These are phyloP conservation scores for Globisporangium splendens DNA, from an alignment of 352 stramenopile species.

Conservation along the genomic window DNA sequence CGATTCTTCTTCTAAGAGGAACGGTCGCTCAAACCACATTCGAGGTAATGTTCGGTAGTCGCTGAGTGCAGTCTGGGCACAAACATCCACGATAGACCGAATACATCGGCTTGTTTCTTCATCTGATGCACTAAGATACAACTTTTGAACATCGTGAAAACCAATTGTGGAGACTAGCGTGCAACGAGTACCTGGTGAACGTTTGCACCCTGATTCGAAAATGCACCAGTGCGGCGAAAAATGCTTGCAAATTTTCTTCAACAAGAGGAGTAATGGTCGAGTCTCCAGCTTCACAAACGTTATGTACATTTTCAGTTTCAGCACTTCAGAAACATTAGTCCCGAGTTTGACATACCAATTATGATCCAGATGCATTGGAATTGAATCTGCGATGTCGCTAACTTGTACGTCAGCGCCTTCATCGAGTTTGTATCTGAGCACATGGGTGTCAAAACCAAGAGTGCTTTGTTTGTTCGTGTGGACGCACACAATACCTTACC, in stretches of 20 bases:
- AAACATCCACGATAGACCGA: slow-evolving; percentile 48
- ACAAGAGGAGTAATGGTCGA: background rate
- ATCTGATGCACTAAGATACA: slow-evolving; percentile 24
- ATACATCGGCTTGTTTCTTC: slow-evolving; percentile 38
- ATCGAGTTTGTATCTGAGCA: slow-evolving; percentile 19
- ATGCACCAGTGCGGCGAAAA: slow-evolving; percentile 58
- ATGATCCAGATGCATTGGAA: slow-evolving; percentile 61
- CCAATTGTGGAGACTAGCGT: background rate
- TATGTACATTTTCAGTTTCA: slow-evolving; percentile 1
- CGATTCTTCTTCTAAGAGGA: slow-evolving; percentile 72
- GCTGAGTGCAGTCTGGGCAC: slow-evolving; percentile 42
- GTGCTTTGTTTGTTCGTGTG: background rate
- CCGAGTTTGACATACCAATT: slow-evolving; percentile 32
- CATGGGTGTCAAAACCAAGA: background rate
- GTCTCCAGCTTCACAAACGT: slow-evolving; percentile 15
- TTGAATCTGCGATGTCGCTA: slow-evolving; percentile 55
- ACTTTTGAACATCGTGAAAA: background rate
- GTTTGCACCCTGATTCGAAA: slow-evolving; percentile 52
- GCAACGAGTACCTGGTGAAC: slow-evolving; percentile 31
- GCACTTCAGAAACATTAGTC: background rate
- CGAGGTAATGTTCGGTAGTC: slow-evolving; percentile 42
- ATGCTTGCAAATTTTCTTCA: slow-evolving; percentile 26
- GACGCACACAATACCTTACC: slow-evolving; percentile 19
- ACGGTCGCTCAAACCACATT: slow-evolving; percentile 74
- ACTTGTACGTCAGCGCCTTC: slow-evolving; percentile 51